Evolutionary conservation across 2,329 filamentous ascomycete species (phyloP).

Genomic region (Bipolaris oryzae): DNA sequence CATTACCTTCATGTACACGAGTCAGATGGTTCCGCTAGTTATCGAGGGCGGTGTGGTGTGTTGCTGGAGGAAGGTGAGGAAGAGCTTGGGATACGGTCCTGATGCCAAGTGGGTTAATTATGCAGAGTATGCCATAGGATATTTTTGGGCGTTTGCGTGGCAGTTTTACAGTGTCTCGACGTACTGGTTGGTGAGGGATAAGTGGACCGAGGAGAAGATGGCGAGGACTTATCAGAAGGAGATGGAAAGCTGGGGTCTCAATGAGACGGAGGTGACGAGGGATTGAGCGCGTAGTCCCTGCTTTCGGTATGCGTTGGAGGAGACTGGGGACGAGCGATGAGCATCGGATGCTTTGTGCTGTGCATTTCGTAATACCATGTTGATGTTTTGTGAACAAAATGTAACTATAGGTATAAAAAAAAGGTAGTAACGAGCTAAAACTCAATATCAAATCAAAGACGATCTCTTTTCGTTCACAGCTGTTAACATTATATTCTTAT

Average conservation of each 20-base stretch:
- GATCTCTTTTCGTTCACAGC: not conserved
- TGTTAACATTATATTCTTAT: slow-evolving; percentile 2
- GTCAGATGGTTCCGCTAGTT: slow-evolving; percentile 27
- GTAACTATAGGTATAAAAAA: too few species aligned
- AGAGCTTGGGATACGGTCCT: not conserved
- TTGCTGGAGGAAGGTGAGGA: slow-evolving; percentile 9
- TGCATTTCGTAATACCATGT: too few species aligned
- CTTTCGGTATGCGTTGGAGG: not conserved
- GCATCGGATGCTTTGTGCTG: not conserved
- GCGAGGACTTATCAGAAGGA: not conserved
- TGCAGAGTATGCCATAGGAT: slow-evolving; percentile 19
- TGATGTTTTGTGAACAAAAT: too few species aligned
- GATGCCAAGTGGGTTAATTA: slow-evolving; percentile 3
- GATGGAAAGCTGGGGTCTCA: not conserved
- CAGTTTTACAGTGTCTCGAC: slow-evolving; percentile 26
- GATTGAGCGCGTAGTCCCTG: not conserved
- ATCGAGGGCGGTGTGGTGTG: slow-evolving; percentile 16
- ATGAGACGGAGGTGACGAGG: not conserved
- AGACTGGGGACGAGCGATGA: not conserved
- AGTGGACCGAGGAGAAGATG: slow-evolving; percentile 20
- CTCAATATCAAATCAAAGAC: too few species aligned
- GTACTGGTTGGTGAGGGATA: slow-evolving; percentile 14
- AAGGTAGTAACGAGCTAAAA: too few species aligned
- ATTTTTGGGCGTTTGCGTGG: slow-evolving; percentile 25
- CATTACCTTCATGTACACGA: slow-evolving; percentile 22